A percentile compares a stretch with the other conserved stretches of the same genome.
Evolutionary conservation across 257 asterid species (phyloP).

Genomic region (Solanum okadae): DNA sequence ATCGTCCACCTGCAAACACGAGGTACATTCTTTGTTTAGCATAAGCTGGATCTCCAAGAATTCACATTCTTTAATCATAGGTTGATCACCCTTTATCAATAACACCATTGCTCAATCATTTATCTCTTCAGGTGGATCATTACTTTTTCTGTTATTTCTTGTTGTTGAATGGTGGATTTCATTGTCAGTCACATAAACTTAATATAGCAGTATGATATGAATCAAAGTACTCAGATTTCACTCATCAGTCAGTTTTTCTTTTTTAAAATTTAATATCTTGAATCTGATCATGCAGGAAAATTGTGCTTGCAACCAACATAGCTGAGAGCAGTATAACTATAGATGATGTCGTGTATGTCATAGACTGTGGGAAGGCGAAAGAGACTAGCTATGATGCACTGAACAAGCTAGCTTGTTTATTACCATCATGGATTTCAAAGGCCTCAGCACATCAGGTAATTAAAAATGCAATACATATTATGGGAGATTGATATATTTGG

Average conservation of each 20-base stretch:
- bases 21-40: slow-evolving; percentile 32
- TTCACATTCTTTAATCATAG: not conserved
- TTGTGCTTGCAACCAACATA: slow-evolving; percentile 89
- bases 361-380: slow-evolving; percentile 97
- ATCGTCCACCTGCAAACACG: slow-evolving; percentile 63
- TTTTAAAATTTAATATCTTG: not conserved
- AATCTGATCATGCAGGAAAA: slow-evolving; percentile 50
- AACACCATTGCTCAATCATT: not conserved
- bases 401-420: slow-evolving; percentile 85
- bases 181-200: not conserved
- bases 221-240: not conserved
- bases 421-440: slow-evolving; percentile 98
- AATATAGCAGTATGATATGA: not conserved
- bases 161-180: not conserved
- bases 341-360: slow-evolving; percentile 89
- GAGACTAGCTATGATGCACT: slow-evolving; percentile 98
- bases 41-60: not conserved
- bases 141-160: not conserved
- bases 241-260: not conserved
- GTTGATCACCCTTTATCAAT: not conserved
- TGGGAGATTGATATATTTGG: not conserved
- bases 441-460: slow-evolving; percentile 97
- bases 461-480: not conserved
- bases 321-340: slow-evolving; percentile 98
- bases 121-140: not conserved